Evolutionary conservation across 2,329 filamentous ascomycete species (phyloP), one percentile per base, ranked within the genome.

Genomic region (Talaromyces piceae): DNA sequence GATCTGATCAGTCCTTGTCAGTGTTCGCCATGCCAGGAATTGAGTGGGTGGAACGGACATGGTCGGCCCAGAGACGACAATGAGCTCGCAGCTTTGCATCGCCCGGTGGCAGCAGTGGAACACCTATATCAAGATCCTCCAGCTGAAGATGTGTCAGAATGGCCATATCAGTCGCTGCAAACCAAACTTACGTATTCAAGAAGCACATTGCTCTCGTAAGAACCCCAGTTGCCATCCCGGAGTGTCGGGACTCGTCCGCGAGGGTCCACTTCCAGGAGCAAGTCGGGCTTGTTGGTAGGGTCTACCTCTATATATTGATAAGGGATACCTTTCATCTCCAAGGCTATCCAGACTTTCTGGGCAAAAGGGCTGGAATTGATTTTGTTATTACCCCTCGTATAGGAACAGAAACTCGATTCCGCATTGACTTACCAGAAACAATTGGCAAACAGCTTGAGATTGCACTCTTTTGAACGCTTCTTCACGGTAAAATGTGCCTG

Each of bases 241-340:
- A 95, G 77, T 7, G 84, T 86, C 6, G 89, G 89, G 2, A 94
- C 86, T 6, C 87, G 73, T 1, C 87, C 87, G 49, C 84, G 76
- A 2, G 87, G 86, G 58, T 90, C 91, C 47, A 89, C 81, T 57
- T 89, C 86, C 22, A 90, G 75, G 26, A 91, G 72, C 7, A 81
- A 75, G 54, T 83, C 77, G 1, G 84, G 86, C 56, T 87, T 86
- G 58, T 83, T 81, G 4, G 44, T 16, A 63, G 88, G 86, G 61
- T 94, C 86, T 43, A 88, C 83, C 68, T 95, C 89, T 59, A 89
- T 84, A 67, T 94, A 95, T 64, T 94, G 87, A 63, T 95, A 95
- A 31, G 80, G 73, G 7, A 93, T 76, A 16, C 81, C 78, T 65
- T 93, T 93, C 60, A 83, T 76, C 66, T 95, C 88, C 30, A 95